Evolutionary conservation across 768 basidiomycete genomes (phyloP).

Genomic region (Boletales sp.): DNA sequence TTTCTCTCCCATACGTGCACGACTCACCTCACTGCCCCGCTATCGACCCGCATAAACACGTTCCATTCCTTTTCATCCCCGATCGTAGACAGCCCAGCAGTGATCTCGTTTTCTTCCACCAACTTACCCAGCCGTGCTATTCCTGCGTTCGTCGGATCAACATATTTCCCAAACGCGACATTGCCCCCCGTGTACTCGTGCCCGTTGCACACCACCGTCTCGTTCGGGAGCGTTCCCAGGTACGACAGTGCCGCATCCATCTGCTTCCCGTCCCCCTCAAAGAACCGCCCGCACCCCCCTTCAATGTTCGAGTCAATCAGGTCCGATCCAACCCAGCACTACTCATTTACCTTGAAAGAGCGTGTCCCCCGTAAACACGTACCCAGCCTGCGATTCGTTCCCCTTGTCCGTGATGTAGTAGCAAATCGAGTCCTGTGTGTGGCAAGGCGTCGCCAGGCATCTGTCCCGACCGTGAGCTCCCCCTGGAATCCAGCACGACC

Average conservation of each 20-base stretch:
- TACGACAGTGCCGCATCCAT: conserved; percentile 75
- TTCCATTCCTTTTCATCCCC: conserved; percentile 95
- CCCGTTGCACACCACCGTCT: conserved; percentile 82
- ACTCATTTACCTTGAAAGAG: conserved; percentile 56
- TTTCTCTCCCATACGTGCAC: neutral
- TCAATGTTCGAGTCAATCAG: conserved; percentile 3
- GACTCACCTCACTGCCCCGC: conserved; percentile 59
- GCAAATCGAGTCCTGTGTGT: conserved; percentile 96
- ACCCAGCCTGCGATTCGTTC: conserved; percentile 52
- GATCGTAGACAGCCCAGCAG: conserved; percentile 83
- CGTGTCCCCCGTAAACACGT: conserved; percentile 93
- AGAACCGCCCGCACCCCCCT: conserved; percentile 91
- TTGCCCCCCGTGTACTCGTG: conserved; percentile 88
- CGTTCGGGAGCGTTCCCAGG: conserved; percentile 70
- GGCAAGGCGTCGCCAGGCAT: conserved; percentile 86
- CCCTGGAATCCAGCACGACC: too few relatives aligned
- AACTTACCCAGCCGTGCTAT: conserved; percentile 58
- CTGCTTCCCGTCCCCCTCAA: conserved; percentile 76
- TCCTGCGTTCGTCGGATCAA: conserved; percentile 62
- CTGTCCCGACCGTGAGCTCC: too few relatives aligned
- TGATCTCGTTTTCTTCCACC: conserved; percentile 55
- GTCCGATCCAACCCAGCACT: neutral
- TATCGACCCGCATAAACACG: conserved; percentile 83
- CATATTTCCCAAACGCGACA: conserved; percentile 62
- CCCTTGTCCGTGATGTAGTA: conserved; percentile 64